Base-by-base conservation (phyloP, 768 basidiomycete species). In the Boletus sp. region DNA sequence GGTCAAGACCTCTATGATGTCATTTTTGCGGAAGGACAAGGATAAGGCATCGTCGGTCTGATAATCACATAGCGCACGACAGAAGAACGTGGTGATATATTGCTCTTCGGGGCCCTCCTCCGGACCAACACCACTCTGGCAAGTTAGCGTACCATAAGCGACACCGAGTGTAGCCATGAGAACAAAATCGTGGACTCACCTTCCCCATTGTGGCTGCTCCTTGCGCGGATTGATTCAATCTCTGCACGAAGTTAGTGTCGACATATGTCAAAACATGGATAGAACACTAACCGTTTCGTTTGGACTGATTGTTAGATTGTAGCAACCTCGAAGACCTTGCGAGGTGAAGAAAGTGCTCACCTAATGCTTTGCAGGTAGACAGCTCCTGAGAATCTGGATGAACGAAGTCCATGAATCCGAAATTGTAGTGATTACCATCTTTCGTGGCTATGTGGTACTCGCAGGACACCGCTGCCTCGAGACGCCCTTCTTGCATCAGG, bases 1-100 rank as follows among this genome's bases (percentile, higher is more conserved):
- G 11, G 89, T 91, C 52, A 96, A 80, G 57, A 98, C 93, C 72
- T 98, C 93, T 62, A 99, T 97, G 63, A 98, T 82, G 68, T 98
- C 94, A 60, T 87, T 89, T 63, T 83, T 84, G 59, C 72, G 78
- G 72, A 99, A 98, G 15, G 91, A 91, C 44, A 99, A 83, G 0
- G 96, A 90, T 2, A 94, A 93, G 44, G 84, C 78, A 64, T 98
- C 94, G 66, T 88, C 78, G n/a, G 91, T 87, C 63, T 86, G 80
- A 72, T 94, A 95, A 75, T 94, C 90, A 71, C 95, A 99, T 52
- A 93, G 78, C 5, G 96, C 96, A 49, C 89, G 85, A 67, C 95
- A 97, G 76, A 94, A 93, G 69, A 93, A 83, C 18, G 89, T 85
- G 55, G 78, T 77, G 70, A 85, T 75, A 59, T 73, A 84, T 64